Base-by-base conservation (phyloP, 2,329 filamentous ascomycete genomes). In the Corinectria fuckeliana region DNA sequence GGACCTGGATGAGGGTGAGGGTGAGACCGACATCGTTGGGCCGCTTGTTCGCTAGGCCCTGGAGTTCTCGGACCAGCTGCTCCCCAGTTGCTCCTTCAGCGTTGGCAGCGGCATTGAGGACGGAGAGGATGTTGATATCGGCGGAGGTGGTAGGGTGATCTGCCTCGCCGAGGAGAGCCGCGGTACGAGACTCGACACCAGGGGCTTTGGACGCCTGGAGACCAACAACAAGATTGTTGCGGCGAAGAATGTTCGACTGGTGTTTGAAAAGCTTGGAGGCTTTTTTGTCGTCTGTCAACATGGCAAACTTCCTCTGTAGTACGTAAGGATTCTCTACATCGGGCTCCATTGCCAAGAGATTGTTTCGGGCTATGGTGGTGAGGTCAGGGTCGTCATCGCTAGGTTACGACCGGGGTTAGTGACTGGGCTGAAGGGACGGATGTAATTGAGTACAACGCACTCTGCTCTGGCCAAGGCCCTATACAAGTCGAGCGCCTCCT, bases 21-120 rank as follows among this genome's bases (percentile, higher is more conserved):
- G 91, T 78, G 3, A 97, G 81, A 1, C 93, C 94, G 20, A 97
- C 80, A 71, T 97, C 92, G 60, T 86, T 86, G 0, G 93, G 91
- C 26, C 91, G 83, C 71, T 87, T 89, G 68, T 92, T 88, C 6
- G 94, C 79, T 11, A 93, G 75, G 1, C 86, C 85, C 3, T 91
- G 76, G 23, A 96, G 85, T 32, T 85, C 81, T 71, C 89, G 91
- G 30, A 96, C 77, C 5, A 89, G 87, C 44, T 86, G 82, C 68
- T 89, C 90, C 42, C 87, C 89, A 9, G 82, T 82, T 64, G 82
- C 77, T 32, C 86, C 85, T 45, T 87, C 82, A 7, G 89, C 85
- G 67, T 89, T 85, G 11, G 92, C 92, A 34, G 93, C 92, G 11
- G 92, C 92, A 68, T 91, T 78, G 52, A 85, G 75, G 41, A 83